A percentile compares a stretch with the other conserved stretches of the same genome.
These are phyloP conservation scores for Oidium heveae DNA, from an alignment of 2,329 filamentous ascomycete genomes.

Conservation along the genomic window DNA sequence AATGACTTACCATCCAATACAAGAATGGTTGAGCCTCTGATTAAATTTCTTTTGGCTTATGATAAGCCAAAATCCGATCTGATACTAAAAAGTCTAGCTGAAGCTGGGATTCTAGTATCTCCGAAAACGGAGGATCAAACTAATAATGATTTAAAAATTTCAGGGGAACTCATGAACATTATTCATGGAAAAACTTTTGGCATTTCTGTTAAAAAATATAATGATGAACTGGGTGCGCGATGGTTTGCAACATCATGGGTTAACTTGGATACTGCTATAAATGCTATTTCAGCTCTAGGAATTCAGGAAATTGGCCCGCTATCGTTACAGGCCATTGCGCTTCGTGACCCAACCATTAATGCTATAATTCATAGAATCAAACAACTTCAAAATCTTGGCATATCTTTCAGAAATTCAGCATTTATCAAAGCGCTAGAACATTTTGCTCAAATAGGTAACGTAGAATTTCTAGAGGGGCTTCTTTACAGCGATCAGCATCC, in stretches of 20 bases:
- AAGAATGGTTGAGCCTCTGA: conserved; percentile 17
- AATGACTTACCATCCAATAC: conserved; percentile 18
- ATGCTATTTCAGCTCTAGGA: conserved; percentile 43
- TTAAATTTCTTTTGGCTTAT: conserved; percentile 16
- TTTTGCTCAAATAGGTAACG: conserved; percentile 31
- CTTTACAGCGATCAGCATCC: conserved; percentile 35
- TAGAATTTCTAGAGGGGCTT: conserved; percentile 9
- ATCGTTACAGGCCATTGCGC: conserved; percentile 52
- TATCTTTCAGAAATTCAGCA: conserved; percentile 33
- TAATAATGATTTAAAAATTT: conserved; percentile 5
- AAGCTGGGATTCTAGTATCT: conserved; percentile 8
- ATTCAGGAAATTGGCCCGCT: conserved; percentile 47
- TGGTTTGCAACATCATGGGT: conserved; percentile 61
- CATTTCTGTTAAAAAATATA: conserved; percentile 22
- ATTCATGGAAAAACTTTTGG: conserved; percentile 11
- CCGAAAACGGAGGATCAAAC: conserved; percentile 2
- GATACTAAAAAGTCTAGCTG: conserved; percentile 9
- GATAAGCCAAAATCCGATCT: conserved; percentile 8
- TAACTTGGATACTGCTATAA: conserved; percentile 45
- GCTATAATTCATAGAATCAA: conserved; percentile 32
- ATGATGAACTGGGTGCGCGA: conserved; percentile 48
- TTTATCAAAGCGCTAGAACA: conserved; percentile 41
- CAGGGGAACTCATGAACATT: conserved; percentile 14
- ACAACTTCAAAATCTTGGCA: conserved; percentile 33
- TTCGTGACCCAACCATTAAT: conserved; percentile 30